Conservation (phyloP, 441 rosid species). For the California macrophylla region DNA sequence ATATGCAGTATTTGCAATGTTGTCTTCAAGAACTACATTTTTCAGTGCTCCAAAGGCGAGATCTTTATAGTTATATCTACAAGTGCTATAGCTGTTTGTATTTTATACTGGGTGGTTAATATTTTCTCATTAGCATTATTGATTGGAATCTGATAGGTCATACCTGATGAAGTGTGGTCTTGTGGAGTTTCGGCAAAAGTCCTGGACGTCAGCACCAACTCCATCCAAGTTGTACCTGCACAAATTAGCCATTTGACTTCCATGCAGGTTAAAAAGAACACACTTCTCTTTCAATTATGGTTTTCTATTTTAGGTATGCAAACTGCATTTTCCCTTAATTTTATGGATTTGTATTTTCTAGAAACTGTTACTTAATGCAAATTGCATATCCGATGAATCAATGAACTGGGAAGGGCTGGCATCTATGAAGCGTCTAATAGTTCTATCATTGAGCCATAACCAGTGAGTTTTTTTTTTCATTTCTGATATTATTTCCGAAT, state of each 20-base stretch:
- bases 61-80: too few species aligned
- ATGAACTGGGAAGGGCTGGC: slow-evolving; percentile 58
- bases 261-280: slow-evolving; percentile 34
- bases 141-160: slow-evolving; percentile 33
- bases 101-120: not conserved
- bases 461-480: slow-evolving; percentile 33
- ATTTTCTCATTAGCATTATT: slow-evolving; percentile 14
- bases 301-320: slow-evolving; percentile 11
- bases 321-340: not conserved
- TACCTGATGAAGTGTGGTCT: slow-evolving; percentile 73
- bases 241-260: slow-evolving; percentile 42
- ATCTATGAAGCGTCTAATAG: slow-evolving; percentile 41
- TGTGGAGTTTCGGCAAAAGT: slow-evolving; percentile 52
- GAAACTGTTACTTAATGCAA: slow-evolving; percentile 59
- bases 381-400: slow-evolving; percentile 50
- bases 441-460: slow-evolving; percentile 54
- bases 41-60: not conserved
- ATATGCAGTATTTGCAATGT: not conserved
- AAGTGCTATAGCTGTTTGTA: not conserved
- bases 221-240: slow-evolving; percentile 41
- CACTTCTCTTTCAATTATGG: slow-evolving; percentile 5
- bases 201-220: slow-evolving; percentile 55
- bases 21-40: not conserved
- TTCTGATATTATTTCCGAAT: not conserved
- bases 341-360: slow-evolving; percentile 20